A percentile compares a stretch with the other conserved stretches of the same genome.
Evolutionary conservation across 257 asterid species (phyloP).

Genomic region (Petunia axillaris): DNA sequence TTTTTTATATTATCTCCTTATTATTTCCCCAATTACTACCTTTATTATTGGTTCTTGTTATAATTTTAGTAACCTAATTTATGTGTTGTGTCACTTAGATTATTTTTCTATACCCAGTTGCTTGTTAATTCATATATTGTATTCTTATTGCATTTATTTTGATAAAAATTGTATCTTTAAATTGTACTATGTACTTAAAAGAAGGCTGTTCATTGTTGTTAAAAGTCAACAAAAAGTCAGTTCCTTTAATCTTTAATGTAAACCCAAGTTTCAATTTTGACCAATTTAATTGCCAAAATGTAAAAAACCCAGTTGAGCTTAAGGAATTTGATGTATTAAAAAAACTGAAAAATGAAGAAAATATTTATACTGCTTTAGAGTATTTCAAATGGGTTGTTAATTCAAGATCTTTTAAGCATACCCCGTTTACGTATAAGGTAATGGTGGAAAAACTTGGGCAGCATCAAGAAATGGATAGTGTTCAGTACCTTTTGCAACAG

Average conservation of each 20-base stretch:
- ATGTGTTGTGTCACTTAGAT: not conserved
- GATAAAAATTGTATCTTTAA: not conserved
- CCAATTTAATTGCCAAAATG: constrained; percentile 28
- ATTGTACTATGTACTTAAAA: constrained; percentile 56
- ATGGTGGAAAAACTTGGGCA: constrained; percentile 77
- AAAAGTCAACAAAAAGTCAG: constrained; percentile 61
- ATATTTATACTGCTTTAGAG: constrained; percentile 54
- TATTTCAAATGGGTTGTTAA: constrained; percentile 64
- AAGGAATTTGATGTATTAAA: constrained; percentile 65
- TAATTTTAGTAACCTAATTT: not conserved
- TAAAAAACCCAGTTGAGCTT: constrained; percentile 37
- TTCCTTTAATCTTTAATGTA: constrained; percentile 64
- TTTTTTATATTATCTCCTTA: not conserved
- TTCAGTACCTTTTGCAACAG: constrained; percentile 84
- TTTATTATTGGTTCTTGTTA: not conserved
- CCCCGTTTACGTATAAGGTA: constrained; percentile 60
- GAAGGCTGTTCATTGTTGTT: constrained; percentile 69
- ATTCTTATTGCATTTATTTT: not conserved
- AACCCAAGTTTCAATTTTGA: constrained; percentile 38
- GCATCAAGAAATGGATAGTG: constrained; percentile 60
- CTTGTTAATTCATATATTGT: not conserved
- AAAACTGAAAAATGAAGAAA: constrained; percentile 54
- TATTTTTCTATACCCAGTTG: constrained; percentile 5
- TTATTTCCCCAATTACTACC: not conserved
- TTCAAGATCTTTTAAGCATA: constrained; percentile 71